Base-by-base conservation (phyloP, 176 grass and related monocot genomes). In the Ensete ventricosum region DNA sequence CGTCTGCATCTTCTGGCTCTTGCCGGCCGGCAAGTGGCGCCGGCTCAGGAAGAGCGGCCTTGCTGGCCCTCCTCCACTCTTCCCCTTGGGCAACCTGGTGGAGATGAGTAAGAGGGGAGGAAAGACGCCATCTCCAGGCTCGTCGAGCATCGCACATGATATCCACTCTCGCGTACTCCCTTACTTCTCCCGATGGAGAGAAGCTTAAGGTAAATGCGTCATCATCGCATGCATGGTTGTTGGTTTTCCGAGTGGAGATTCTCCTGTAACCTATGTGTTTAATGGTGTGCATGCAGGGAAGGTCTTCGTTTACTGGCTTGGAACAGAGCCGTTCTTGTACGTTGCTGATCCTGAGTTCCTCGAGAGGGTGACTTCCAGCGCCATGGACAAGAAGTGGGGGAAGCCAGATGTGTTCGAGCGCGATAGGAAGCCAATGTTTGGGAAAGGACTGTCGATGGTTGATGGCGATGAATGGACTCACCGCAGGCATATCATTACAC, bases 251-350 rank as follows among this genome's bases (percentile, higher is more conserved):
- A n/a, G 1, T 14, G 14, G 12, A 60, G 6, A 6, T 60, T 13
- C 13, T 5, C 12, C 5, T 4, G 13, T 17, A 16, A 43, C 34
- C 34, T 43, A 43, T 43, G 34, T 6, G 34, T 43, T 43, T 43
- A 5, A 43, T 43, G 34, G n/a, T 6, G 7, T 67, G 23, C 64
- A 48, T 67, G 64, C 67, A 86, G 84, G 85, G 54, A 87, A 93
- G 74, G 80, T 93, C 1, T 97, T 93, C 58, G 66, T 97, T 1
- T 97, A 97, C 87, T 97, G 94, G 94, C 84, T 97, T 1, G 94
- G 94, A 22, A 83, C 90, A 1, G 88, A 97, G 77, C 94, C 94
- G 0, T 97, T 97, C 82, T 54, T 97, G 50, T 97, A 97, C 90
- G 76, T 89, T 2, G 77, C 90, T 0, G 88, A 97, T 29, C 90